A percentile compares a stretch with the other conserved stretches of the same genome.
phyloP scores from a whole-genome alignment of 78 protist genomes.

The Emiliania huxleyi region DNA sequence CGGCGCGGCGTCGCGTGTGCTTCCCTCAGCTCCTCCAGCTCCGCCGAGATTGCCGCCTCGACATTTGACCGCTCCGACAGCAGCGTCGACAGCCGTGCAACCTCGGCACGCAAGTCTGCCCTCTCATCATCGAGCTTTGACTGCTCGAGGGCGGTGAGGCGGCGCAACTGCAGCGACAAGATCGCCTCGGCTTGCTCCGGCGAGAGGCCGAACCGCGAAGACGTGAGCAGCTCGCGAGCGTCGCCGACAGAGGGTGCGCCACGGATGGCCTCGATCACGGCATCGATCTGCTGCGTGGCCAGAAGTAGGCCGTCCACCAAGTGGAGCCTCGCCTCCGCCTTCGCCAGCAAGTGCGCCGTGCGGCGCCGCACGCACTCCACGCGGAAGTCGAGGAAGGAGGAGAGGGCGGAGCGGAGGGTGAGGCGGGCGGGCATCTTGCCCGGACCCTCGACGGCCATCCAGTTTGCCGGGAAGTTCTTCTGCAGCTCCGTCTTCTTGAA shows the following conservation, averaged over 20 bases:
- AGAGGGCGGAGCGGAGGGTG: background rate
- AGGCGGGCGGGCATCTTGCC: background rate
- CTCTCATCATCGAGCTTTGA: background rate
- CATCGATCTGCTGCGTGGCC: background rate
- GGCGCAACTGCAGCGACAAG: background rate
- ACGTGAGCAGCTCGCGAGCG: background rate
- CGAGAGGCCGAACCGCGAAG: background rate
- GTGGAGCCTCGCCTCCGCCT: background rate
- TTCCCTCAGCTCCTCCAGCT: background rate
- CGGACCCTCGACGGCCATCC: background rate
- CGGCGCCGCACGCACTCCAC: background rate
- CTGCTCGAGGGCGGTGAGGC: conserved; percentile 1
- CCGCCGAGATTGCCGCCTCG: background rate
- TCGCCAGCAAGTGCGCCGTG: background rate
- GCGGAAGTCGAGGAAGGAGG: background rate
- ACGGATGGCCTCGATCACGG: background rate
- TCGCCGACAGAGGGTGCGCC: background rate
- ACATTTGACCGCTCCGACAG: background rate
- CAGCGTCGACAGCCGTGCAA: background rate
- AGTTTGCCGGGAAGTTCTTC: background rate
- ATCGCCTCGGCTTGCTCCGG: conserved; percentile 14
- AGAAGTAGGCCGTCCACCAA: background rate
- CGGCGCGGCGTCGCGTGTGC: background rate
- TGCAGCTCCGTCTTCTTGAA: background rate
- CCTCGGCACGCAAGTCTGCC: background rate